A percentile compares a stretch with the other conserved stretches of the same genome.
These are phyloP conservation scores for Metrosideros polymorpha DNA, from an alignment of 441 rosid genomes.

Conservation along the genomic window DNA sequence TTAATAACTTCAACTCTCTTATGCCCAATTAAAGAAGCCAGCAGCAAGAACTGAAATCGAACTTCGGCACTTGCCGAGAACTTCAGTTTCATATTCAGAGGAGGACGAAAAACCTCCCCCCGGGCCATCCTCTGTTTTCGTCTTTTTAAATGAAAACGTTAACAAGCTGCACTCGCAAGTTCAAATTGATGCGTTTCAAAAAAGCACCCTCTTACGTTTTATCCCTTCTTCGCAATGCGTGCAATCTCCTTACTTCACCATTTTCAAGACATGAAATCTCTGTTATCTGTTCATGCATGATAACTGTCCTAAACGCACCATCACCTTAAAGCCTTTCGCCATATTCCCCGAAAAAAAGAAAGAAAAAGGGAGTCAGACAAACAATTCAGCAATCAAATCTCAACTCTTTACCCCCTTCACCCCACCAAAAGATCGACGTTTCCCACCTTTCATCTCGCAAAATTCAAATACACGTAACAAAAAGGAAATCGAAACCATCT, in stretches of 20 bases:
- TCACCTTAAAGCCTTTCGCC: background rate
- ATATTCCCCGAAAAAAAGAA: background rate
- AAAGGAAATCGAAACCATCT: background rate
- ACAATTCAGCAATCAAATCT: background rate
- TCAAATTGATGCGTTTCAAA: background rate
- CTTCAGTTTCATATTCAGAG: background rate
- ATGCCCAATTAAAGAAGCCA: background rate
- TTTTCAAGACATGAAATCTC: background rate
- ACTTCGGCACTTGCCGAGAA: background rate
- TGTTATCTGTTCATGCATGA: background rate
- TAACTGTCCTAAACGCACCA: background rate
- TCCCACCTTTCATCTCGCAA: background rate
- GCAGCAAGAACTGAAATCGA: background rate
- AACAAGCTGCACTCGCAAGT: background rate
- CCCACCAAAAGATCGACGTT: background rate
- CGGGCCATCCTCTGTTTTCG: background rate
- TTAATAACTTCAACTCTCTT: background rate
- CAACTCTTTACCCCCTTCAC: background rate
- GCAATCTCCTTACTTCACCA: background rate
- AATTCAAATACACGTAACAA: background rate
- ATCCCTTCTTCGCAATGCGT: background rate
- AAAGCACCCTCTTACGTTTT: background rate
- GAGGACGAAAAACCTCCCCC: background rate
- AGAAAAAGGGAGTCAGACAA: background rate
- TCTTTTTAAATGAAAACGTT: background rate